These are phyloP conservation scores for Gillenia trifoliata DNA, from an alignment of 306 rosid species.

Conservation along the genomic window DNA sequence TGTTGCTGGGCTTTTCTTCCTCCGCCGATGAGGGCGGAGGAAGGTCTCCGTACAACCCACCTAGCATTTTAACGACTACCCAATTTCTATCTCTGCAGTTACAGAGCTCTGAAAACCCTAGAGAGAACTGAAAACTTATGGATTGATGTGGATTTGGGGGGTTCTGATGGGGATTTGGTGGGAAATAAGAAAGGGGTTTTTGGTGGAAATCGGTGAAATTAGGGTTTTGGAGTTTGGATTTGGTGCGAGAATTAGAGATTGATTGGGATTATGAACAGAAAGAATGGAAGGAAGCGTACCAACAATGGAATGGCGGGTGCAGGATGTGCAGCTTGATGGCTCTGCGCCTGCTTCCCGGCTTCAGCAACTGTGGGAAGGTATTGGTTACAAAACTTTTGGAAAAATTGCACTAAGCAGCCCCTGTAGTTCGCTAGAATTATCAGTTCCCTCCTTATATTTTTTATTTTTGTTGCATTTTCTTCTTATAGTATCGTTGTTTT, in stretches of 20 bases:
- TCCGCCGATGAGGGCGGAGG: slow-evolving; percentile 97
- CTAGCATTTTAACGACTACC: slow-evolving; percentile 46
- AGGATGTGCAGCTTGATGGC: background rate
- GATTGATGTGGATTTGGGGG: background rate
- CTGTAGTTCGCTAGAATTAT: background rate
- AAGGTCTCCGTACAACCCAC: slow-evolving; percentile 94
- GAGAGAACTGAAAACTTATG: background rate
- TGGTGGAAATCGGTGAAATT: background rate
- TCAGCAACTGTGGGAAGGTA: background rate
- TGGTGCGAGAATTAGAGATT: background rate
- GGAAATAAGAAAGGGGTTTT: background rate
- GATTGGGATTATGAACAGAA: background rate
- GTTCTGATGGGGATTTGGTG: background rate
- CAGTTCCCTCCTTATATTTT: too few species aligned
- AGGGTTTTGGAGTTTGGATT: background rate
- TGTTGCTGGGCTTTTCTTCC: slow-evolving; percentile 71
- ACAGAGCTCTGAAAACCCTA: slow-evolving; percentile 13
- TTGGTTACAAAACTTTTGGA: background rate
- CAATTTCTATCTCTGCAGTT: background rate
- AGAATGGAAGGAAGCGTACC: background rate
- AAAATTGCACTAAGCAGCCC: background rate
- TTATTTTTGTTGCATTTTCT: too few species aligned
- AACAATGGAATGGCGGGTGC: background rate
- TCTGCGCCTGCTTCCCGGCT: background rate
- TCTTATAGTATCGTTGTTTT: too few species aligned